Conservation (phyloP, 495 filamentous ascomycete species). For the Neurospora sp. region DNA sequence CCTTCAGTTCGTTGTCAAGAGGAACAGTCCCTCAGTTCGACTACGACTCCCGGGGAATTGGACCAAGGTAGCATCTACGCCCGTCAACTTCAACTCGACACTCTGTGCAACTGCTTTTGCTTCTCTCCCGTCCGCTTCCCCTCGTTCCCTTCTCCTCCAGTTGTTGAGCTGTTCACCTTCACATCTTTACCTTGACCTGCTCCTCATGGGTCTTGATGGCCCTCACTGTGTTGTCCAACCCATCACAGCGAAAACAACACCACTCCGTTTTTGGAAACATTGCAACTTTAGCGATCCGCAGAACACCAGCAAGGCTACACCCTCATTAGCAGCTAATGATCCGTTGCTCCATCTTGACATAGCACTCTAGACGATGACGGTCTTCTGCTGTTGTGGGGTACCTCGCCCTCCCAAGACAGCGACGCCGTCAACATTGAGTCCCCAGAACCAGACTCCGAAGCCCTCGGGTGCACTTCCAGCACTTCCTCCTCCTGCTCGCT, state of each 20-base stretch:
- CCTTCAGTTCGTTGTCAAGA: not conserved
- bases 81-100: not conserved
- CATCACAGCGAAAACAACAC: not conserved
- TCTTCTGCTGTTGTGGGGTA: slow-evolving; percentile 29
- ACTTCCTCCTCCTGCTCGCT: slow-evolving; percentile 13
- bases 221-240: not conserved
- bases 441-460: not conserved
- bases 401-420: slow-evolving; percentile 21
- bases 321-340: not conserved
- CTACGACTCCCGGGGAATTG: not conserved
- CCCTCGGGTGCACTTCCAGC: slow-evolving; percentile 8
- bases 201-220: not conserved
- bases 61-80: not conserved
- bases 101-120: not conserved
- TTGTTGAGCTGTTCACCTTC: not conserved
- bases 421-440: slow-evolving; percentile 13
- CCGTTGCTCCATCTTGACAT: not conserved
- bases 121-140: not conserved
- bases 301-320: not conserved
- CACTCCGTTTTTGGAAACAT: not conserved
- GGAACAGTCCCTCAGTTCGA: not conserved
- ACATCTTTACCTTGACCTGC: not conserved
- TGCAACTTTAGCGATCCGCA: not conserved
- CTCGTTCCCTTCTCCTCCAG: not conserved
- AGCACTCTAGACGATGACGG: slow-evolving; percentile 21